A percentile compares a stretch with the other conserved stretches of the same genome.
Evolutionary conservation across 306 rosid species (phyloP).

Genomic region (Citrullus mucosospermus): DNA sequence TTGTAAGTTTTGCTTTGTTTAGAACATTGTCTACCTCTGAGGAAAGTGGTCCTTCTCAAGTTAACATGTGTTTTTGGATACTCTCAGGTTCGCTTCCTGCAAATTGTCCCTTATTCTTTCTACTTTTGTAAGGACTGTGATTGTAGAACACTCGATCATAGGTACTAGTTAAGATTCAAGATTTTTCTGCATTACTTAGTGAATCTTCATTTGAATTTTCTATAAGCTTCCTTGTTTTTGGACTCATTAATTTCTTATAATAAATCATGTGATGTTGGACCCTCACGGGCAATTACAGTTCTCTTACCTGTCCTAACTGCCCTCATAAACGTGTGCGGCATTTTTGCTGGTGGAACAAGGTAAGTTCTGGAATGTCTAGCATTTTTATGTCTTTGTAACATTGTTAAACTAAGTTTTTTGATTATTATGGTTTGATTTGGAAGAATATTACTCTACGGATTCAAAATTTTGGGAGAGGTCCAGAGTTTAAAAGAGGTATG

Average conservation of each 20-base stretch:
- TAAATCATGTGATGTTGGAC: neutral
- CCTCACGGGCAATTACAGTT: neutral
- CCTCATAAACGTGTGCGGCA: conserved; percentile 68
- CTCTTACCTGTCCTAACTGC: conserved; percentile 40
- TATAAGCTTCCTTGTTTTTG: neutral
- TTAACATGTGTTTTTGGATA: conserved; percentile 8
- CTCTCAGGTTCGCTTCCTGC: conserved; percentile 72
- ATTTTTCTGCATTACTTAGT: neutral
- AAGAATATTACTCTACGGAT: conserved; percentile 63
- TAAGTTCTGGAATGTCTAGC: conserved; percentile 25
- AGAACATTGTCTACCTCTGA: neutral
- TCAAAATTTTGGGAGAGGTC: conserved; percentile 23
- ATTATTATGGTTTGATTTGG: conserved; percentile 20
- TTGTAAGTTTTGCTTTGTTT: conserved; percentile 29
- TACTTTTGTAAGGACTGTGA: conserved; percentile 91
- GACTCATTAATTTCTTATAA: neutral
- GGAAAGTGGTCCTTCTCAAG: neutral
- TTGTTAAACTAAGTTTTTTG: neutral
- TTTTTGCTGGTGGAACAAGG: conserved; percentile 98
- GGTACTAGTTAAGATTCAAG: conserved; percentile 30
- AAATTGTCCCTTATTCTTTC: conserved; percentile 62
- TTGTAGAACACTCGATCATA: conserved; percentile 66
- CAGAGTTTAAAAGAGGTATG: conserved; percentile 53
- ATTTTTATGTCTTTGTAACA: neutral
- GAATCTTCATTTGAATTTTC: neutral